Evolutionary conservation across 148 eudicot species (phyloP).

Genomic region (Camellia japonica): DNA sequence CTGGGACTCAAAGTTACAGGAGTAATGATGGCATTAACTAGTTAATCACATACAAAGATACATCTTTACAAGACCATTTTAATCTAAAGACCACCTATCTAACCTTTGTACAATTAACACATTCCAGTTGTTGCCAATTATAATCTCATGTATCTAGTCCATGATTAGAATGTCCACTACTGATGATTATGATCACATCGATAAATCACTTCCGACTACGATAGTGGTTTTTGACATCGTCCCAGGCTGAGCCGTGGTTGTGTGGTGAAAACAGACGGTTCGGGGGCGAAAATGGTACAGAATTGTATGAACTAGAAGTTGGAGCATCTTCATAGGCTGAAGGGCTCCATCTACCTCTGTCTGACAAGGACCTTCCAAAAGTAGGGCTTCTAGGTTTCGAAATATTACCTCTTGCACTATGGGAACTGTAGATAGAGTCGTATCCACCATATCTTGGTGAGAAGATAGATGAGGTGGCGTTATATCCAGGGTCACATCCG

Average conservation of each 20-base stretch:
- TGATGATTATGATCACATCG: background rate
- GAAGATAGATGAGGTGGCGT: constrained; percentile 27
- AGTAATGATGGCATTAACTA: too few relatives aligned
- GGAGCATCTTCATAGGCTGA: constrained; percentile 46
- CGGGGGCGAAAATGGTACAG: constrained; percentile 38
- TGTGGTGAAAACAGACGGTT: constrained; percentile 34
- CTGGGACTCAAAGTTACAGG: too few relatives aligned
- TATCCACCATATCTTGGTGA: constrained; percentile 38
- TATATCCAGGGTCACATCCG: constrained; percentile 42
- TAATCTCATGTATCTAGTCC: background rate
- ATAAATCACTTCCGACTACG: constrained; percentile 35
- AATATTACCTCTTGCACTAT: constrained; percentile 35
- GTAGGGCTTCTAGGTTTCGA: constrained; percentile 39
- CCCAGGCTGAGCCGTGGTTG: constrained; percentile 18
- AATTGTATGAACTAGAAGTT: constrained; percentile 36
- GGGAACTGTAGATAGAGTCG: constrained; percentile 34
- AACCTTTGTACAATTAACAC: background rate
- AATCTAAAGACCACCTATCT: background rate
- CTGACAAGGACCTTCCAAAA: constrained; percentile 52
- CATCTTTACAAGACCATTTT: background rate
- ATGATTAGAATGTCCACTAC: background rate
- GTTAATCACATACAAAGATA: background rate
- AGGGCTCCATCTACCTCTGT: constrained; percentile 55
- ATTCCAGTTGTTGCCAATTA: background rate
- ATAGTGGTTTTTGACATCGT: background rate